Conservation (phyloP, 208 protist genomes). For the Leishmania martiniquensis region DNA sequence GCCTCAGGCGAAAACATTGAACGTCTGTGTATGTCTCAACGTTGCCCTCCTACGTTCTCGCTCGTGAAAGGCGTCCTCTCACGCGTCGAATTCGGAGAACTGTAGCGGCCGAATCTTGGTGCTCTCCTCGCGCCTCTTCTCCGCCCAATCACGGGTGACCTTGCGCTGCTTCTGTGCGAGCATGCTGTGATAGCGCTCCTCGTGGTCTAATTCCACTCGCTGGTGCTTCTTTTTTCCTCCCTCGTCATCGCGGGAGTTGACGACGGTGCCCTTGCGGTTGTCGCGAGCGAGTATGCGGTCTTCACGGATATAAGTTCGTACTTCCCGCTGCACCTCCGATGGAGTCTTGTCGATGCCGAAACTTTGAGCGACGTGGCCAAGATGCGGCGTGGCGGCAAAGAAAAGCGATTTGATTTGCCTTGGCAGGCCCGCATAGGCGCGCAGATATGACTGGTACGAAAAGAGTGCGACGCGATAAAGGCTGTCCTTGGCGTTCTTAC, state of each 20-base stretch:
- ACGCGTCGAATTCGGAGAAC: constrained; percentile 87
- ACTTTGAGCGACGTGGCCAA: constrained; percentile 93
- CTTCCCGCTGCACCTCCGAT: constrained; percentile 69
- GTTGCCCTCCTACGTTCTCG: background rate
- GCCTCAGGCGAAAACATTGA: background rate
- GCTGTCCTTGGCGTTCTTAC: constrained; percentile 85
- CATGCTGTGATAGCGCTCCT: constrained; percentile 78
- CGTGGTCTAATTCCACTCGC: constrained; percentile 73
- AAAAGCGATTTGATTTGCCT: constrained; percentile 53
- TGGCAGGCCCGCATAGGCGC: constrained; percentile 95
- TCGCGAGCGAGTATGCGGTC: constrained; percentile 71
- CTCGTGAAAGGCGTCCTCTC: background rate
- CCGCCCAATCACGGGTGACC: constrained; percentile 73
- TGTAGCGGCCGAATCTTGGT: constrained; percentile 64
- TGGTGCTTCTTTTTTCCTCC: constrained; percentile 47
- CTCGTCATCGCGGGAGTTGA: constrained; percentile 16
- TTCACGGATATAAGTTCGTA: constrained; percentile 65
- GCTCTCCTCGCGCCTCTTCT: constrained; percentile 60
- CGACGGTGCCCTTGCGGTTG: constrained; percentile 47
- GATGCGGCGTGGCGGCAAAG: constrained; percentile 92
- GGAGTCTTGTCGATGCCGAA: constrained; percentile 93
- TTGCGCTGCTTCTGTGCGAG: constrained; percentile 84
- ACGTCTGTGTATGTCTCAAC: background rate
- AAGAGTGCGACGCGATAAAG: constrained; percentile 95
- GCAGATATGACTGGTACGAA: constrained; percentile 97